Conservation (phyloP, 768 basidiomycete genomes). For the Pleurotus citrinopileatus region DNA sequence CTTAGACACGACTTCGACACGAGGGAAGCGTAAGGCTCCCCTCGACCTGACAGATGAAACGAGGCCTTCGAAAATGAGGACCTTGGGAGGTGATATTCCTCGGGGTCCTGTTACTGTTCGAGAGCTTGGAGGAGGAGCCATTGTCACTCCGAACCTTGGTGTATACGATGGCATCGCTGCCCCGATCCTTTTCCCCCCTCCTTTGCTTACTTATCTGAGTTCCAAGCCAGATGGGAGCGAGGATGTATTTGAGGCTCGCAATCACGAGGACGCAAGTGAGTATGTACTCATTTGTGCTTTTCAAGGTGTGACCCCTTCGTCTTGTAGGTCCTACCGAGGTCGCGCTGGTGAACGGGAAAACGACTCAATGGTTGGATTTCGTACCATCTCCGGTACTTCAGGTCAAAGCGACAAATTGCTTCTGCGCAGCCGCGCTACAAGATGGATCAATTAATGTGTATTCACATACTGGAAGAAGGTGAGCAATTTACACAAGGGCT, state of each 20-base stretch:
- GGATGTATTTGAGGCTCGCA: constrained; percentile 73
- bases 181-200: constrained; percentile 50
- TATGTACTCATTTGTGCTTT: constrained; percentile 13
- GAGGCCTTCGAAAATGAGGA: constrained; percentile 37
- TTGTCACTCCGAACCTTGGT: background rate
- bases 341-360: constrained; percentile 56
- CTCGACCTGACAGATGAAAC: constrained; percentile 38
- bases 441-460: constrained; percentile 86
- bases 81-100: constrained; percentile 67
- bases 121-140: constrained; percentile 41
- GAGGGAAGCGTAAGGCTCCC: constrained; percentile 51
- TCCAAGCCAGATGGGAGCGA: constrained; percentile 63
- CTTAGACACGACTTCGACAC: constrained; percentile 34
- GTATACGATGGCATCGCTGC: constrained; percentile 14
- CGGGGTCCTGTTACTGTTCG: constrained; percentile 49
- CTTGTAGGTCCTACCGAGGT: constrained; percentile 64
- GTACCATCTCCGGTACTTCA: constrained; percentile 69
- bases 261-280: constrained; percentile 65
- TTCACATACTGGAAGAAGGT: constrained; percentile 83
- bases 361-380: constrained; percentile 89
- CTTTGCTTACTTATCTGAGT: constrained; percentile 58
- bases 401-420: constrained; percentile 58
- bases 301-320: constrained; percentile 1
- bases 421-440: constrained; percentile 74
- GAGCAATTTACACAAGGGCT: constrained; percentile 18